Base-by-base conservation (phyloP, 768 basidiomycete species). In the Exidia glandulosa region DNA sequence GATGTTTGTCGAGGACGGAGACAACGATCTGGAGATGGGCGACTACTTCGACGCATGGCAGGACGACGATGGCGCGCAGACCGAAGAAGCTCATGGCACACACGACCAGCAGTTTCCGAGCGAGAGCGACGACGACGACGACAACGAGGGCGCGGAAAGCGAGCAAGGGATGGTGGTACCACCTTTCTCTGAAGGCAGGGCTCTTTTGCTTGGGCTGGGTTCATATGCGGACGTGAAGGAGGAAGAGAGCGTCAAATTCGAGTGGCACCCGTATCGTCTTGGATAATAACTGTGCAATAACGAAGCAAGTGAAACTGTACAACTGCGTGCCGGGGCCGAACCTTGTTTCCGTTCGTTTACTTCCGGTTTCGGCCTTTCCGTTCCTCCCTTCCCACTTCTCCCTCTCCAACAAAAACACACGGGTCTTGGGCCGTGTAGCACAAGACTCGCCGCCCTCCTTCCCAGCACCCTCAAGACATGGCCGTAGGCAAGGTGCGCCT, bases 401-500 rank as follows among this genome's bases (percentile, higher is more conserved):
- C 30, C 50, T 54, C 27, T 13, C 14, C 50, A 54, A 54, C 25
- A 54, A n/a, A 54, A 54, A 25, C 14, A 27, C 50, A 27, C 50
- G 29, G 14, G 50, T 54, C 50, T 54, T 54, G 50, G n/a, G n/a
- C n/a, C 50, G 25, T 29, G 25, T 32, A 57, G 32, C 56, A 12
- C 56, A 57, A 41, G 56, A 57, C 23, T 66, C 70, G 67, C 67
- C 67, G 68, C 71, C 73, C 74, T 75, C 68, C 70, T 60, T 69
- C 66, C 58, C 70, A 68, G 64, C 72, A 72, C 70, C 70, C 71
- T 61, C 61, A 63, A 74, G 80, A 66, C 72, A 92, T 92, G 90
- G 90, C 89, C 72, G 90, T 92, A 78, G 89, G 89, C 74, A 91
- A 90, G 83, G 89, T 88, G 63, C 57, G 83, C 72, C 25, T 27